These are phyloP conservation scores for Wickerhamiella dianesei DNA, from an alignment of 805 yeast species.

Conservation along the genomic window DNA sequence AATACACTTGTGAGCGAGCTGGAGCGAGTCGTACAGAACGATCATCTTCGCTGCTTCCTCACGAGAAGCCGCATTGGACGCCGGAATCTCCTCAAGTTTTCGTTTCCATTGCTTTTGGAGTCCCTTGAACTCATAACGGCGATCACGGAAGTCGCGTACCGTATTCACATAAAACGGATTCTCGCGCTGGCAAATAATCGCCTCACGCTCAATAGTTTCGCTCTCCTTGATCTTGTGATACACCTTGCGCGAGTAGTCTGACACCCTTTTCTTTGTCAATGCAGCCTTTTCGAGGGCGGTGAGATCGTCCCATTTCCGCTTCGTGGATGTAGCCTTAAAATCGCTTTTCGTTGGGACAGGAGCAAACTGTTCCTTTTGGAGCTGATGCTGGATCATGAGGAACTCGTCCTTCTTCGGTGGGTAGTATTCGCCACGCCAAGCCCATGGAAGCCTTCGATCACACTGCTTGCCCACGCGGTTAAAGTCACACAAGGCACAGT, in stretches of 20 bases:
- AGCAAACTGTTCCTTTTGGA: slow-evolving; percentile 48
- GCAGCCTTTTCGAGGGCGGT: slow-evolving; percentile 64
- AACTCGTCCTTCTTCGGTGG: slow-evolving; percentile 90
- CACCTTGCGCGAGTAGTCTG: slow-evolving; percentile 74
- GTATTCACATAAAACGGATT: slow-evolving; percentile 95
- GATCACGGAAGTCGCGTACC: slow-evolving; percentile 85
- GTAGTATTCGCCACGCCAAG: slow-evolving; percentile 94
- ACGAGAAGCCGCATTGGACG: slow-evolving; percentile 41
- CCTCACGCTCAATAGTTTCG: slow-evolving; percentile 75
- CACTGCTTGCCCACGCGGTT: slow-evolving; percentile 90
- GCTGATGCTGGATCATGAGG: slow-evolving; percentile 71
- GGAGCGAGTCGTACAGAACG: slow-evolving; percentile 85
- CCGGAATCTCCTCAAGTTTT: slow-evolving; percentile 44
- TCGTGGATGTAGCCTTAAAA: not conserved
- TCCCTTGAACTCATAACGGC: slow-evolving; percentile 91
- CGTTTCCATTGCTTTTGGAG: slow-evolving; percentile 90
- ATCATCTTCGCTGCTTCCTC: slow-evolving; percentile 95
- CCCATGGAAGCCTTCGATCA: slow-evolving; percentile 85
- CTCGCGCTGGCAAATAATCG: slow-evolving; percentile 92
- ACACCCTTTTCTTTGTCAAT: slow-evolving; percentile 58
- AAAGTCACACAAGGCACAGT: slow-evolving; percentile 95
- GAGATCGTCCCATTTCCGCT: slow-evolving; percentile 53
- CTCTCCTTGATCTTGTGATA: slow-evolving; percentile 71
- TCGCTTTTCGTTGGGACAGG: not conserved
- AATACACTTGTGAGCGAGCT: slow-evolving; percentile 92